Percentiles rank a stretch among this genome's conserved stretches.
phyloP scores from a whole-genome alignment of 2,329 filamentous ascomycete species.

The Alternaria triticimaculans region DNA sequence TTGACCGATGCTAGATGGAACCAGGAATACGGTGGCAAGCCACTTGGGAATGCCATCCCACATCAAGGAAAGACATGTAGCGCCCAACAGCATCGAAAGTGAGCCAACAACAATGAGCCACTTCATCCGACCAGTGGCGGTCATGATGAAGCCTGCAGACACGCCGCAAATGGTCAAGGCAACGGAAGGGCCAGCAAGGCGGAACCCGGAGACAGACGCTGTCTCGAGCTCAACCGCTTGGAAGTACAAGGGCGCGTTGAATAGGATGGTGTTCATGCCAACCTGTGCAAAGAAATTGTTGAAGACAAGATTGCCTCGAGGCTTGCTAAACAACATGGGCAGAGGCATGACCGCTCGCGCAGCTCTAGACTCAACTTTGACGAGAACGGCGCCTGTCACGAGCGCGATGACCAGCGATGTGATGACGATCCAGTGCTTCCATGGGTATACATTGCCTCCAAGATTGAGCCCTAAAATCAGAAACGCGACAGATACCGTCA shows the following conservation, averaged over 20 bases:
- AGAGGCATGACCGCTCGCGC: slow-evolving; percentile 59
- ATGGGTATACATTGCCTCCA: slow-evolving; percentile 60
- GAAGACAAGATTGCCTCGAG: slow-evolving; percentile 58
- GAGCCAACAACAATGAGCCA: slow-evolving; percentile 51
- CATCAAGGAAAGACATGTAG: slow-evolving; percentile 45
- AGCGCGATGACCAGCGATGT: slow-evolving; percentile 53
- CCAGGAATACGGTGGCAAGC: slow-evolving; percentile 51
- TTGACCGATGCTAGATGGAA: slow-evolving; percentile 50
- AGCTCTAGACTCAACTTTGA: slow-evolving; percentile 48
- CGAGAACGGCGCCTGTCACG: slow-evolving; percentile 51
- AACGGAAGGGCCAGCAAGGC: slow-evolving; percentile 69
- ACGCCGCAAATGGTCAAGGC: slow-evolving; percentile 53
- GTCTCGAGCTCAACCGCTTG: slow-evolving; percentile 59
- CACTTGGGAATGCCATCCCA: slow-evolving; percentile 49
- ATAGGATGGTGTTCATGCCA: slow-evolving; percentile 64
- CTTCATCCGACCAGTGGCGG: slow-evolving; percentile 52
- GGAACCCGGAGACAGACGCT: slow-evolving; percentile 74
- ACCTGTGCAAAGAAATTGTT: slow-evolving; percentile 60
- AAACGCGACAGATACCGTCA: slow-evolving; percentile 56
- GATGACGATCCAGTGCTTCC: slow-evolving; percentile 59
- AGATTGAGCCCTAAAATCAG: slow-evolving; percentile 61
- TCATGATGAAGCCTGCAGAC: slow-evolving; percentile 53
- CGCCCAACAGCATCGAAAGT: slow-evolving; percentile 47
- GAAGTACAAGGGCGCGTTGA: slow-evolving; percentile 75
- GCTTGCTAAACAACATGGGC: slow-evolving; percentile 54